These are phyloP conservation scores for Chlamydomonas reinhardtii DNA, from an alignment of 163 green algal genomes.

Conservation along the genomic window DNA sequence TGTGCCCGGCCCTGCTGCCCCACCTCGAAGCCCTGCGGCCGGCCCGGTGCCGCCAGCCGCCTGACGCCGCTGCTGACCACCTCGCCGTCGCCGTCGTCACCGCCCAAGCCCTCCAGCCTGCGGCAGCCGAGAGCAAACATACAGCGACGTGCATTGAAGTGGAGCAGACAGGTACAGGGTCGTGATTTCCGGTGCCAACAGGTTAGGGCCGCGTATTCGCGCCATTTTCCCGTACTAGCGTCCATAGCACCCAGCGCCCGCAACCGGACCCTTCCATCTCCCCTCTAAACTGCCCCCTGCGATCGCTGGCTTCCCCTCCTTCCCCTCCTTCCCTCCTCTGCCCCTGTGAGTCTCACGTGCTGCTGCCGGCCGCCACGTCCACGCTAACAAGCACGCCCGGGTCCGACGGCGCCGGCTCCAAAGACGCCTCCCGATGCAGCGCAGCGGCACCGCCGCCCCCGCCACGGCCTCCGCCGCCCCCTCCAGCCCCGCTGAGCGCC, in stretches of 20 bases:
- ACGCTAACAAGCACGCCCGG: constrained; percentile 2
- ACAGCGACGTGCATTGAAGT: too few relatives aligned
- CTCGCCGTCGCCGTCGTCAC: constrained; percentile 31
- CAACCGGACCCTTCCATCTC: too few relatives aligned
- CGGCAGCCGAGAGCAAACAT: too few relatives aligned
- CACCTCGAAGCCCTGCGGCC: neutral
- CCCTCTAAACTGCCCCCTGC: too few relatives aligned
- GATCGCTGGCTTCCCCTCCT: too few relatives aligned
- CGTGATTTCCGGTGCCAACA: too few relatives aligned
- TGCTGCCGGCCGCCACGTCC: constrained; percentile 22
- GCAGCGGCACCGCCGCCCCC: neutral
- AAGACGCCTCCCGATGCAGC: neutral
- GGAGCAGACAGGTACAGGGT: too few relatives aligned
- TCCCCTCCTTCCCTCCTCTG: too few relatives aligned
- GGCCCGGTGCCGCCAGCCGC: neutral
- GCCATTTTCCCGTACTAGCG: too few relatives aligned
- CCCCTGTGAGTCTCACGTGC: constrained; percentile 3
- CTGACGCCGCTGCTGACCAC: constrained; percentile 24
- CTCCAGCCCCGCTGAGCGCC: too few relatives aligned
- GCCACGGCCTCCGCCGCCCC: neutral
- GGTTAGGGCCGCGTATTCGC: too few relatives aligned
- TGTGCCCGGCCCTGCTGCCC: neutral
- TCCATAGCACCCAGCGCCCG: too few relatives aligned
- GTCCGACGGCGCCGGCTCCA: constrained; percentile 34
- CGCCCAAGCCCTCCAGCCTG: constrained; percentile 36